Conservation (phyloP, 148 eudicot species). For the Arbutus unedo region DNA sequence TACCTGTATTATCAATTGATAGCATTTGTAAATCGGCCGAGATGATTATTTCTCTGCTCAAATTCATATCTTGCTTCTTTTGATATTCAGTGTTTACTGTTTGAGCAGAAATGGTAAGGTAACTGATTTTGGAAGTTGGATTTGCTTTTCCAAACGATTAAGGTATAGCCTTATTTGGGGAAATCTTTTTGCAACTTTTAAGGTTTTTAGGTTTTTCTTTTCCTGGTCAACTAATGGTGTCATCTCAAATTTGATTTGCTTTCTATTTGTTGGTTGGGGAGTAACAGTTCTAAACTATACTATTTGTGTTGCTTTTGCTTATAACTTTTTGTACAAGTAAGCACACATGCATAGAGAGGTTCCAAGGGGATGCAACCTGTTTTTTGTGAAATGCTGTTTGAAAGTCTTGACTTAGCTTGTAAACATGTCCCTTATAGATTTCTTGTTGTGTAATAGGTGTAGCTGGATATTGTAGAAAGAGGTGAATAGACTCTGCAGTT, state of each 20-base stretch:
- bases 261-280: neutral
- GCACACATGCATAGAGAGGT: neutral
- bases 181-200: neutral
- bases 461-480: neutral
- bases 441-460: constrained; percentile 1
- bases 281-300: too few relatives aligned
- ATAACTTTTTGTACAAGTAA: neutral
- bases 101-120: too few relatives aligned
- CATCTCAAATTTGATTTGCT: neutral
- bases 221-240: neutral
- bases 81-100: too few relatives aligned
- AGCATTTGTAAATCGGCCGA: too few relatives aligned
- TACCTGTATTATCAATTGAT: neutral
- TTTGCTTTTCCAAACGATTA: neutral
- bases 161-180: neutral
- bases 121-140: too few relatives aligned
- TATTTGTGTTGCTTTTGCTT: neutral
- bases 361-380: constrained; percentile 1
- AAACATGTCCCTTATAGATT: neutral
- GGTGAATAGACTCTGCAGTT: neutral
- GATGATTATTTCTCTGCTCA: too few relatives aligned
- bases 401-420: neutral
- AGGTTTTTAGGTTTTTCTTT: neutral
- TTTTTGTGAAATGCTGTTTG: neutral
- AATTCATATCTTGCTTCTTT: too few relatives aligned